These are phyloP conservation scores for Diophrys sp. DNA, from an alignment of 73 alveolate species.

Conservation along the genomic window DNA sequence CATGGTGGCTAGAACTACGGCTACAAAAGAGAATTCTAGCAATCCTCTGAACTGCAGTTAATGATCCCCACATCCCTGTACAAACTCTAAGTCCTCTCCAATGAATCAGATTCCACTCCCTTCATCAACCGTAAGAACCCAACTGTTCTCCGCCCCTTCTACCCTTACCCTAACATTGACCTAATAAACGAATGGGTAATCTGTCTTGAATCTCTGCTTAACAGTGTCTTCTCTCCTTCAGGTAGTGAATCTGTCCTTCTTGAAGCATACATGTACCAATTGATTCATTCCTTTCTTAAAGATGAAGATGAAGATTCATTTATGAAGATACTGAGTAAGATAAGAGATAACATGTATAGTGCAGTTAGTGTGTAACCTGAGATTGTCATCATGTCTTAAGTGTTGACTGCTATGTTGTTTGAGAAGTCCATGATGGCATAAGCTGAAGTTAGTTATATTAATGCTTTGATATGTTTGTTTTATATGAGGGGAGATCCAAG, in stretches of 20 bases:
- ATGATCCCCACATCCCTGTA: constrained; percentile 25
- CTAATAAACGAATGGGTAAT: constrained; percentile 56
- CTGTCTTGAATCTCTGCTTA: constrained; percentile 44
- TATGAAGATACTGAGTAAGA: constrained; percentile 25
- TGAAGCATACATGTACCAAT: constrained; percentile 35
- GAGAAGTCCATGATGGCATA: constrained; percentile 52
- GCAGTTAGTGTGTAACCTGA: constrained; percentile 46
- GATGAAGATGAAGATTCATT: constrained; percentile 37
- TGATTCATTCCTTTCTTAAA: constrained; percentile 40
- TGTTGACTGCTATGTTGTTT: constrained; percentile 46
- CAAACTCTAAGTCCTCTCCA: constrained; percentile 5
- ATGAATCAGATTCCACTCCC: not conserved
- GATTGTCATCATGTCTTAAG: constrained; percentile 30
- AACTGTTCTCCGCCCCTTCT: constrained; percentile 33
- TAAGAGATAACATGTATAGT: constrained; percentile 31
- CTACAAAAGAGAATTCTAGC: constrained; percentile 17
- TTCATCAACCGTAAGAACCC: constrained; percentile 4
- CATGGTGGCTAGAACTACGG: too few relatives aligned
- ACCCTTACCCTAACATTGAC: constrained; percentile 48
- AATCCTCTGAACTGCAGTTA: constrained; percentile 8
- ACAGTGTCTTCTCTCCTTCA: constrained; percentile 52
- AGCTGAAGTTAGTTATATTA: constrained; percentile 56
- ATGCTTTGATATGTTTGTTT: constrained; percentile 47
- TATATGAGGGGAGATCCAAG: constrained; percentile 70
- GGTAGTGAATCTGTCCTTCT: constrained; percentile 61